Percentiles rank a stretch among this genome's conserved stretches.
Conservation (phyloP, 2,329 filamentous ascomycete species). For the Aureobasidium leucospermi region DNA sequence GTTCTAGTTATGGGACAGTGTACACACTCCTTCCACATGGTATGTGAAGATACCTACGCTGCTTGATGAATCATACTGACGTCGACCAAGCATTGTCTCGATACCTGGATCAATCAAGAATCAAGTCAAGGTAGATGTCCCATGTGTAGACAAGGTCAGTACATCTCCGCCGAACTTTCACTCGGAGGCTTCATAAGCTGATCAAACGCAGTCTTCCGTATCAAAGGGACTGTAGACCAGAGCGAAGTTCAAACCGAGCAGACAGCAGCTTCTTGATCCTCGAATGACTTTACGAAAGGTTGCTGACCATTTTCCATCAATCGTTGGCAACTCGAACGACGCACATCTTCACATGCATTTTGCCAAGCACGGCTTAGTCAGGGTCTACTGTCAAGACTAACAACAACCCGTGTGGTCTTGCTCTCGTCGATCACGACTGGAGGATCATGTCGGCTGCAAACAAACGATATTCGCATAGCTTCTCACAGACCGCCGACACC, state of each 20-base stretch:
- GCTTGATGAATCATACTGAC: neutral
- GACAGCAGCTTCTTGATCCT: neutral
- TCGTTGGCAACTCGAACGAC: neutral
- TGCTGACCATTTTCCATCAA: too few species aligned
- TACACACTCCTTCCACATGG: conserved; percentile 97
- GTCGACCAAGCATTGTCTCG: conserved; percentile 71
- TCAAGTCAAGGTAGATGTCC: conserved; percentile 89
- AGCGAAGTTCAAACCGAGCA: neutral
- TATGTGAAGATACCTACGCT: conserved; percentile 32
- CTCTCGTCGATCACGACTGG: neutral
- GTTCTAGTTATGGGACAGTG: conserved; percentile 83
- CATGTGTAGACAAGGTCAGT: conserved; percentile 77
- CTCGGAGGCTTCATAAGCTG: neutral
- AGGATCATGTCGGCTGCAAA: conserved; percentile 2
- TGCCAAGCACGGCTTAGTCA: conserved; percentile 12
- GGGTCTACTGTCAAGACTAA: neutral
- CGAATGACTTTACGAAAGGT: neutral
- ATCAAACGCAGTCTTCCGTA: conserved; percentile 21
- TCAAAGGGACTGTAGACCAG: conserved; percentile 24
- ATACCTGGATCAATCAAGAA: conserved; percentile 94
- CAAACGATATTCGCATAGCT: conserved; percentile 9
- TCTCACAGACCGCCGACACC: neutral
- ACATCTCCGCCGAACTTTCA: neutral
- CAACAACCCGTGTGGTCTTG: conserved; percentile 1
- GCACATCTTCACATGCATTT: conserved; percentile 11